Percentiles rank a stretch among this genome's conserved stretches.
These are phyloP conservation scores for Ichthyophthirius multifiliis DNA, from an alignment of 169 alveolate genomes.

Conservation along the genomic window DNA sequence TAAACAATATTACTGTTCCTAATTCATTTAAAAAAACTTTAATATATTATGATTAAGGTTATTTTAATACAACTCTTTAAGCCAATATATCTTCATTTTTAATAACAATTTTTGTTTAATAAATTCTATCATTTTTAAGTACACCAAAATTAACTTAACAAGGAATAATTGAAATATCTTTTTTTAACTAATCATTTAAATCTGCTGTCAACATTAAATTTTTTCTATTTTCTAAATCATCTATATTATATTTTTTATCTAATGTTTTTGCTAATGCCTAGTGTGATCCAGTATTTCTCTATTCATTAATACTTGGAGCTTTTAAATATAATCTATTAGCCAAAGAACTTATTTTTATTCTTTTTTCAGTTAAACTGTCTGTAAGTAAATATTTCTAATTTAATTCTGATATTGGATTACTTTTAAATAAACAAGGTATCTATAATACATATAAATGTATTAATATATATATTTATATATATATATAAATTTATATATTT, in stretches of 20 bases:
- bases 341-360: constrained; percentile 66
- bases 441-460: background rate
- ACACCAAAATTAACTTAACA: constrained; percentile 69
- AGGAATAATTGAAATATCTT: constrained; percentile 65
- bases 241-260: constrained; percentile 75
- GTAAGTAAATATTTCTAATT: constrained; percentile 67
- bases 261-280: constrained; percentile 72
- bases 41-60: constrained; percentile 48
- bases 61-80: constrained; percentile 66
- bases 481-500: background rate
- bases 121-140: constrained; percentile 48
- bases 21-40: constrained; percentile 18
- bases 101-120: constrained; percentile 60
- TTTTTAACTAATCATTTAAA: constrained; percentile 74
- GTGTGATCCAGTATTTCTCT: constrained; percentile 82
- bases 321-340: constrained; percentile 57
- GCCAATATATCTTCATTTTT: constrained; percentile 84
- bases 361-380: constrained; percentile 63
- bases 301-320: constrained; percentile 79
- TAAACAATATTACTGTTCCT: constrained; percentile 39
- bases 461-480: background rate
- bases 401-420: constrained; percentile 51
- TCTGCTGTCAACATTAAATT: constrained; percentile 85
- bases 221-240: constrained; percentile 78
- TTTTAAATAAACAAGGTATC: constrained; percentile 41